Percentiles rank a stretch among this genome's conserved stretches.
Conservation (phyloP, 2,329 filamentous ascomycete species). For the Aspergillus alliaceus region DNA sequence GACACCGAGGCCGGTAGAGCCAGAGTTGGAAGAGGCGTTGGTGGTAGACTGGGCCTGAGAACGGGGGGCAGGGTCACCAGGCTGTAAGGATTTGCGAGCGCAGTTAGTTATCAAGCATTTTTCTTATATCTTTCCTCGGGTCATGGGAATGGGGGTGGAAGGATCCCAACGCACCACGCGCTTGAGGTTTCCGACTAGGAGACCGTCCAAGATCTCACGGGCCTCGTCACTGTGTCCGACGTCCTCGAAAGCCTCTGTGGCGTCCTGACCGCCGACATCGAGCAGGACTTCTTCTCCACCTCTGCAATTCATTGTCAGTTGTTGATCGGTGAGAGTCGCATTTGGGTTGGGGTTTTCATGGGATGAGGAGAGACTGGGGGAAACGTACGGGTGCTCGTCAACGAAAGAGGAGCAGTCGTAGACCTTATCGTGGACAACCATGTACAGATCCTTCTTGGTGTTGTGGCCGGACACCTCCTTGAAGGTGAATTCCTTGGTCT, state of each 20-base stretch:
- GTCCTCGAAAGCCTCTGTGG: slow-evolving; percentile 97
- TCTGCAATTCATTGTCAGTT: slow-evolving; percentile 49
- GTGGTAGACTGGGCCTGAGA: slow-evolving; percentile 52
- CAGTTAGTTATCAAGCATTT: not conserved
- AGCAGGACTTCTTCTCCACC: slow-evolving; percentile 98
- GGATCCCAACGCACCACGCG: slow-evolving; percentile 62
- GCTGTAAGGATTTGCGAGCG: slow-evolving; percentile 36
- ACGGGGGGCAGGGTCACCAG: slow-evolving; percentile 76
- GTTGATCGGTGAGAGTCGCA: not conserved
- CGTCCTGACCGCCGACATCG: slow-evolving; percentile 92
- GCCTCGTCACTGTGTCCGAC: slow-evolving; percentile 99
- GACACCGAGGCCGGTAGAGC: slow-evolving; percentile 61
- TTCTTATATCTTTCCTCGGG: too few relatives aligned
- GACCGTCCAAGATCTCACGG: slow-evolving; percentile 81
- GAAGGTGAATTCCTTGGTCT: slow-evolving; percentile 67
- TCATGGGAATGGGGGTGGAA: too few relatives aligned
- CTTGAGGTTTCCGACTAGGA: slow-evolving; percentile 77
- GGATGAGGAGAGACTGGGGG: not conserved
- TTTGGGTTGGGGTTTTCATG: not conserved
- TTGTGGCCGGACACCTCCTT: slow-evolving; percentile 81
- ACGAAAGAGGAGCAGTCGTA: slow-evolving; percentile 88
- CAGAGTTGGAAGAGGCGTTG: slow-evolving; percentile 34
- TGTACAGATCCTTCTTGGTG: slow-evolving; percentile 86
- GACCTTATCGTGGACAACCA: slow-evolving; percentile 95
- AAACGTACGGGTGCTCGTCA: slow-evolving; percentile 87